phyloP scores from a whole-genome alignment of 176 grass and related monocot species.

The Eragrostis nindensis region DNA sequence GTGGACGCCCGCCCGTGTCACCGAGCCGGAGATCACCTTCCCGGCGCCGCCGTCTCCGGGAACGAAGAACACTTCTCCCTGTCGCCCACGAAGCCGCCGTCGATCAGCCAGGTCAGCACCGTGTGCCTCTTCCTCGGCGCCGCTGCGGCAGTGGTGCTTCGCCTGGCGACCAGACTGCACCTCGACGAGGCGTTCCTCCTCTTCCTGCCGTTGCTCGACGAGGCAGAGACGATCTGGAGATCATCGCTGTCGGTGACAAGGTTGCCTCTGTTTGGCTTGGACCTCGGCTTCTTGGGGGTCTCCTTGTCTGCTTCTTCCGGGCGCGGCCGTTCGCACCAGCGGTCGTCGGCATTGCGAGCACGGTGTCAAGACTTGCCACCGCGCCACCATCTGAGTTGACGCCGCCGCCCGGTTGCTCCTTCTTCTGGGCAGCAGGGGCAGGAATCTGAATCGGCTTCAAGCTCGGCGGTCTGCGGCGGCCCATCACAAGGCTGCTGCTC shows the following conservation, averaged over 20 bases:
- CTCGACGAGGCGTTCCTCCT: slow-evolving; percentile 3
- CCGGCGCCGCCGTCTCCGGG: background rate
- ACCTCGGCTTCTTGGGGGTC: slow-evolving; percentile 37
- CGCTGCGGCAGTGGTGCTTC: background rate
- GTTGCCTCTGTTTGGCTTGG: slow-evolving; percentile 19
- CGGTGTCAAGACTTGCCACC: slow-evolving; percentile 26
- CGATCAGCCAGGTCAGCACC: slow-evolving; percentile 72
- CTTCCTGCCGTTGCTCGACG: slow-evolving; percentile 7
- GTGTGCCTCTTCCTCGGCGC: slow-evolving; percentile 48
- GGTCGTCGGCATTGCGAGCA: slow-evolving; percentile 45
- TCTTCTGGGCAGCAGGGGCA: background rate
- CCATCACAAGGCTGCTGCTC: background rate
- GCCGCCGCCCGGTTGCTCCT: background rate
- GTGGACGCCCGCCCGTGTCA: slow-evolving; percentile 47
- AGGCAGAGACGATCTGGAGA: background rate
- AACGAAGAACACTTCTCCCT: slow-evolving; percentile 59
- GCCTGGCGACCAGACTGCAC: slow-evolving; percentile 15
- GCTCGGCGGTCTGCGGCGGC: slow-evolving; percentile 3
- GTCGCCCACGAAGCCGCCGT: slow-evolving; percentile 52
- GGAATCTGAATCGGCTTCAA: slow-evolving; percentile 27
- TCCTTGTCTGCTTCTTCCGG: slow-evolving; percentile 40
- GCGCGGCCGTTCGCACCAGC: slow-evolving; percentile 7
- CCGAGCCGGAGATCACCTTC: slow-evolving; percentile 55
- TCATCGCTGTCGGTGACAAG: background rate
- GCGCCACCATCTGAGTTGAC: background rate